A percentile compares a stretch with the other conserved stretches of the same genome.
Conservation (phyloP, 2,329 filamentous ascomycete species). For the Colletotrichum camelliae region DNA sequence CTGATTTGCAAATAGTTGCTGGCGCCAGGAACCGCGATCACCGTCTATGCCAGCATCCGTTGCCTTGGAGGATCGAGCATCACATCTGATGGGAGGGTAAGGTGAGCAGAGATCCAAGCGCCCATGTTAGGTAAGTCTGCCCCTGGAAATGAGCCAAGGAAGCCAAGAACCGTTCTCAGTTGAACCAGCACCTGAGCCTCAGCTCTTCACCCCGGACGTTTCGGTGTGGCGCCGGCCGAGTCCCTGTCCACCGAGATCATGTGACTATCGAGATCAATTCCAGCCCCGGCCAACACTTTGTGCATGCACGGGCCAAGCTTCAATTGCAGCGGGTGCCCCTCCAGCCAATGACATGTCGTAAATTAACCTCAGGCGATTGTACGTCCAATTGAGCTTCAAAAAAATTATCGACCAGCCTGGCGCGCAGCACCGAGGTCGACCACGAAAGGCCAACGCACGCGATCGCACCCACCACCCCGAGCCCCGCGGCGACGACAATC, state of each 20-base stretch:
- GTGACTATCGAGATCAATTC: not conserved
- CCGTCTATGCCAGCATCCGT: not conserved
- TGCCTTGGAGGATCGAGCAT: not conserved
- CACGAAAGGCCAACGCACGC: slow-evolving; percentile 4
- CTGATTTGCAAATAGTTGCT: not conserved
- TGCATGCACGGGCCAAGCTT: not conserved
- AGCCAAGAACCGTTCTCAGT: not conserved
- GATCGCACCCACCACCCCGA: not conserved
- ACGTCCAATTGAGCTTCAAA: slow-evolving; percentile 21
- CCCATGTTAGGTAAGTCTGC: not conserved
- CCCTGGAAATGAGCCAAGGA: not conserved
- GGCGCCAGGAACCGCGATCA: not conserved
- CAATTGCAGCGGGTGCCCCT: not conserved
- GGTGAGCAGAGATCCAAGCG: not conserved
- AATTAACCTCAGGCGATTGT: not conserved
- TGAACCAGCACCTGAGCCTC: not conserved
- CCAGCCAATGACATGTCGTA: slow-evolving; percentile 7
- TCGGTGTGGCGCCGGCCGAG: not conserved
- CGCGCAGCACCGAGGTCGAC: slow-evolving; percentile 14
- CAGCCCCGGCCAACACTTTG: not conserved
- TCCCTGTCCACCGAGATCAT: not conserved
- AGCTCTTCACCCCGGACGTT: not conserved
- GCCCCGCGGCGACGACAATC: not conserved
- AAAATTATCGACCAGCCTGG: slow-evolving; percentile 24
- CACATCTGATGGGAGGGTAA: not conserved